phyloP scores from a whole-genome alignment of 2,329 filamentous ascomycete genomes.

The Fusarium abutilonis region DNA sequence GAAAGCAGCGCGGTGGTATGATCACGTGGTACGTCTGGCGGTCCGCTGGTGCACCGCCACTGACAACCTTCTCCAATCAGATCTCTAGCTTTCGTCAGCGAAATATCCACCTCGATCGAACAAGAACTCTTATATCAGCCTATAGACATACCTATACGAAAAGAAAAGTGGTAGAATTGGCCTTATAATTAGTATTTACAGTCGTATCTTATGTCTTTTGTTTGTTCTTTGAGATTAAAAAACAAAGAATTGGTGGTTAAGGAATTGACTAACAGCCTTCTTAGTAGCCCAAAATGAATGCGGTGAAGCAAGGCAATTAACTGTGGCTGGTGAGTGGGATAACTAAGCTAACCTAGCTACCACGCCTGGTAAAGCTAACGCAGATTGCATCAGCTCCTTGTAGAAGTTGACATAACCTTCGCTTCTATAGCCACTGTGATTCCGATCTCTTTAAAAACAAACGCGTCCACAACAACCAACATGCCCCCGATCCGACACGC shows the following conservation, averaged over 20 bases:
- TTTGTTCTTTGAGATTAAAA: no score
- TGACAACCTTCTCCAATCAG: slow-evolving; percentile 31
- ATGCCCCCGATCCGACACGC: slow-evolving; percentile 84
- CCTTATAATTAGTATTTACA: no score
- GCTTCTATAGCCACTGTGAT: neutral
- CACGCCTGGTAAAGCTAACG: no score
- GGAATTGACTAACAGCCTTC: no score
- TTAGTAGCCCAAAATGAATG: neutral
- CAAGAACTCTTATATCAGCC: no score
- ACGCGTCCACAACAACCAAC: slow-evolving; percentile 1
- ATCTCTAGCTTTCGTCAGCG: slow-evolving; percentile 40
- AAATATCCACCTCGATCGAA: no score
- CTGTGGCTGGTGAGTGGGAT: neutral
- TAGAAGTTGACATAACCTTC: neutral
- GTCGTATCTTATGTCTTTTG: no score
- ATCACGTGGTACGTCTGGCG: slow-evolving; percentile 48
- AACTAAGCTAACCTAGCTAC: neutral
- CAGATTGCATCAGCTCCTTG: neutral
- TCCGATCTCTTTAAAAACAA: slow-evolving; percentile 7
- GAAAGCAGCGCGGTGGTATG: slow-evolving; percentile 29
- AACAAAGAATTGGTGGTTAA: no score
- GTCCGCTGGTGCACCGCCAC: slow-evolving; percentile 37
- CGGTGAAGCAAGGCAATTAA: neutral
- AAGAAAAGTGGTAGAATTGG: no score
- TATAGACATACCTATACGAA: no score